Base-by-base conservation (phyloP, 805 yeast genomes). In the Torulaspora maleeae region DNA sequence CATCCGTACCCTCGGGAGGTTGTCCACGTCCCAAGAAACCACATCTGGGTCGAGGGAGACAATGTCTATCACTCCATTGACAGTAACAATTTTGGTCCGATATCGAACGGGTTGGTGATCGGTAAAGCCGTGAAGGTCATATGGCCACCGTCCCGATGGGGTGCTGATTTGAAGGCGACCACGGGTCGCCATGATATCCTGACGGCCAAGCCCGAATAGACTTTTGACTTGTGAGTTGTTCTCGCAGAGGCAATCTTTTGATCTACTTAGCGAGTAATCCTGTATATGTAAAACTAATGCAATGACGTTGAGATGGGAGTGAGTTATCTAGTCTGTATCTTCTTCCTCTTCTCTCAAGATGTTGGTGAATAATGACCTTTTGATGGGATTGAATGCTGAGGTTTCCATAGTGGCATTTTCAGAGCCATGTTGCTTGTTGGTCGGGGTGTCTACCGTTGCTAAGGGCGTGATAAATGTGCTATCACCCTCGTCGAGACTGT, bases 31-130 rank as follows among this genome's bases (percentile, higher is more conserved):
- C 96, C 96, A 2, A 67, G 84, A 44, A 83, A 80, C 56, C 97
- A 91, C 60, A 55, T 87, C 5, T 91, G 97, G 97, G 89, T 89
- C 0, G 97, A 91, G 63, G 98, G 98, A 5, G 98, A 91, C 63
- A 89, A 87, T 60, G 65, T 78, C 12, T 73, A 72, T 37, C 91
- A 83, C 57, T 83, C 95, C 0, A 70, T 89, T 1, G 98, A 91
- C 66, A 82, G 91, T 41, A 90, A 89, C 63, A 77, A 75, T 7
- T 91, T 86, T 68, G 98, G 98, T 0, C 95, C 97, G 0, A 76
- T 91, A 0, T 82, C 95, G 12, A 75, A 80, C 30, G 96, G 91
- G 0, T 67, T 91, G 47, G 81, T 89, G 17, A 58, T 86, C 9
- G 97, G 96, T 1, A 84, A 79, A 56, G 95, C 84, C 1, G 70